Percentiles rank a stretch among this genome's conserved stretches.
These are phyloP conservation scores for Tilletia setariae DNA, from an alignment of 1,284 basidiomycete species.

Conservation along the genomic window DNA sequence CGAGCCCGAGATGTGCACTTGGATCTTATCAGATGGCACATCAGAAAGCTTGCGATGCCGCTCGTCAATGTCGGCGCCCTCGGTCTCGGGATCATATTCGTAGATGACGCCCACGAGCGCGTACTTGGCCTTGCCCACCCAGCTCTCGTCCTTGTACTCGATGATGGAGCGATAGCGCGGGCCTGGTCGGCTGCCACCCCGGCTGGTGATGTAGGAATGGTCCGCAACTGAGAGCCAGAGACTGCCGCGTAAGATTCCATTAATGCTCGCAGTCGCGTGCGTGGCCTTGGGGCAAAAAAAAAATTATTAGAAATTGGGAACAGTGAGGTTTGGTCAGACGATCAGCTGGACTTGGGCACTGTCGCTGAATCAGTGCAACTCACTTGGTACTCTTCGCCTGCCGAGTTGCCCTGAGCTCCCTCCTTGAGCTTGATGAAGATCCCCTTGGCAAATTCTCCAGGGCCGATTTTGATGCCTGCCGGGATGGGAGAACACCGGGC, in stretches of 20 bases:
- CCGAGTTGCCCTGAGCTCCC: background rate
- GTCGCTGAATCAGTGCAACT: too few relatives aligned
- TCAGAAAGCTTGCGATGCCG: background rate
- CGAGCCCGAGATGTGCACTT: background rate
- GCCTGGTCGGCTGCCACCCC: conserved; percentile 63
- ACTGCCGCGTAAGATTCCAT: conserved; percentile 78
- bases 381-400: conserved; percentile 7
- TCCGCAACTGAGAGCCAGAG: conserved; percentile 83
- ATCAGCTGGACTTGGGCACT: too few relatives aligned
- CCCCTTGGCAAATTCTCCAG: conserved; percentile 63
- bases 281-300: conserved; percentile 54
- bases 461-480: conserved; percentile 59
- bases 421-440: conserved; percentile 60
- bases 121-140: conserved; percentile 83
- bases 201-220: conserved; percentile 73
- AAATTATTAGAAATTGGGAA: background rate
- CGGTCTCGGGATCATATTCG: conserved; percentile 59
- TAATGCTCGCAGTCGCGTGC: conserved; percentile 80
- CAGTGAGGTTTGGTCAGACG: background rate
- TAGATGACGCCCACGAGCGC: conserved; percentile 82
- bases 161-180: conserved; percentile 71
- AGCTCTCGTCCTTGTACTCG: conserved; percentile 93
- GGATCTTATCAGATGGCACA: background rate
- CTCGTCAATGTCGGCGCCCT: background rate
- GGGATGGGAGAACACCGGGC: background rate